Conservation (phyloP, 257 asterid species). For the Cordia subcordata region DNA sequence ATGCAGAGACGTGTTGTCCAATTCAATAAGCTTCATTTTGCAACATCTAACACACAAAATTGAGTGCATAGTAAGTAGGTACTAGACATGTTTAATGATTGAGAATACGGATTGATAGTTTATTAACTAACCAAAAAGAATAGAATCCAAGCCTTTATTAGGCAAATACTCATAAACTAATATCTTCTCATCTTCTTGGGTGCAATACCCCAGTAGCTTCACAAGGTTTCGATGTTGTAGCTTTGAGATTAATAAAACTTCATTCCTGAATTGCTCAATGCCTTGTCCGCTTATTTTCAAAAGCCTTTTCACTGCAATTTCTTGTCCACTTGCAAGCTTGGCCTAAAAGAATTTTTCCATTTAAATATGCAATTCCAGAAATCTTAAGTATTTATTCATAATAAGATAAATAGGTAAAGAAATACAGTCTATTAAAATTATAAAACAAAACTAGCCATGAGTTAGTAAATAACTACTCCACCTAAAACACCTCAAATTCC, state of each 20-base stretch:
- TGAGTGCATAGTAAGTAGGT: no score
- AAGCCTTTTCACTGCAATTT: constrained; percentile 12
- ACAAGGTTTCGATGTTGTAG: constrained; percentile 17
- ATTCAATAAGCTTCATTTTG: constrained; percentile 1
- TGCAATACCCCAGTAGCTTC: constrained; percentile 15
- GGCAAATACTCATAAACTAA: constrained; percentile 10
- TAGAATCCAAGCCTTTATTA: constrained; percentile 13
- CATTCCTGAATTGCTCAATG: constrained; percentile 13
- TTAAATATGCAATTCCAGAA: no score
- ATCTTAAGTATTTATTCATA: no score
- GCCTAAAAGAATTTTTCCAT: constrained; percentile 3
- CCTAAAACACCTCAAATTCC: no score
- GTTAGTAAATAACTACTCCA: no score
- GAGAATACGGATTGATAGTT: no score
- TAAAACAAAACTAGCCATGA: no score
- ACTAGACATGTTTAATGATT: no score
- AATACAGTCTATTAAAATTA: no score
- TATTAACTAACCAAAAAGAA: constrained; percentile 6
- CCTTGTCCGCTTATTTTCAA: constrained; percentile 12
- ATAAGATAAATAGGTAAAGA: no score
- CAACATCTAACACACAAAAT: not conserved
- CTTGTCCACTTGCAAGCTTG: constrained; percentile 12
- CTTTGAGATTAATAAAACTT: constrained; percentile 11
- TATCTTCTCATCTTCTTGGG: constrained; percentile 6
- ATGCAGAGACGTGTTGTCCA: constrained; percentile 8